These are phyloP conservation scores for Mycena sanguinolenta DNA, from an alignment of 768 basidiomycete genomes.

Conservation along the genomic window DNA sequence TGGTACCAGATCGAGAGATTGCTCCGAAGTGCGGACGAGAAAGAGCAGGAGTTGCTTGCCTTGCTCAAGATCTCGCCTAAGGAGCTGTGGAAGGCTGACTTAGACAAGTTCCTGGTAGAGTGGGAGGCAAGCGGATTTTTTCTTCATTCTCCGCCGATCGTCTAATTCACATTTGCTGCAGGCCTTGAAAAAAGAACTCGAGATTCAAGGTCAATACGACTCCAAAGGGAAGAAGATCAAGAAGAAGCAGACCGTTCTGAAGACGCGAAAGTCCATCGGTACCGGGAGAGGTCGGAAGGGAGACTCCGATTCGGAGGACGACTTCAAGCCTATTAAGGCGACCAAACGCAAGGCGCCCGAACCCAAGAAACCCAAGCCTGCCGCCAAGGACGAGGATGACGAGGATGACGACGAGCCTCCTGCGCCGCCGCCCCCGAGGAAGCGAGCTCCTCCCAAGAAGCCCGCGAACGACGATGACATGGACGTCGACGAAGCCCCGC, in stretches of 20 bases:
- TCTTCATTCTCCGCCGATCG: slow-evolving; percentile 7
- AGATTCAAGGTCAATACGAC: slow-evolving; percentile 54
- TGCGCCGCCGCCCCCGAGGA: slow-evolving; percentile 43
- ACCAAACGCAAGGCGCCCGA: slow-evolving; percentile 57
- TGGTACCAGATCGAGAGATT: slow-evolving; percentile 83
- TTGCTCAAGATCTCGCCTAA: slow-evolving; percentile 85
- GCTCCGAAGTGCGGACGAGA: slow-evolving; percentile 80
- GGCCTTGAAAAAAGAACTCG: slow-evolving; percentile 60
- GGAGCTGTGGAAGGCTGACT: slow-evolving; percentile 90
- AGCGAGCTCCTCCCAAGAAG: slow-evolving; percentile 41
- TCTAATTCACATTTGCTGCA: slow-evolving; percentile 48
- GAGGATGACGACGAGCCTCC: slow-evolving; percentile 40
- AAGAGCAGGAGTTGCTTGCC: slow-evolving; percentile 83
- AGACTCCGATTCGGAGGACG: slow-evolving; percentile 57
- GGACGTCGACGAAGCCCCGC: slow-evolving; percentile 42
- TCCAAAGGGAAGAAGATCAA: slow-evolving; percentile 64
- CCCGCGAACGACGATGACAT: slow-evolving; percentile 40
- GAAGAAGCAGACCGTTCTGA: slow-evolving; percentile 60
- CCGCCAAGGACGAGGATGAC: slow-evolving; percentile 37
- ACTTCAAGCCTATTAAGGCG: slow-evolving; percentile 64
- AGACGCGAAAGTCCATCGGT: slow-evolving; percentile 64
- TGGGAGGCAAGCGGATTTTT: slow-evolving; percentile 77
- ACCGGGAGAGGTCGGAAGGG: slow-evolving; percentile 32
- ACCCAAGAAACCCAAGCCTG: slow-evolving; percentile 26
- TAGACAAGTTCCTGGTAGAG: slow-evolving; percentile 85